These are phyloP conservation scores for Cryphonectria nitschkei DNA, from an alignment of 2,329 filamentous ascomycete genomes.

Conservation along the genomic window DNA sequence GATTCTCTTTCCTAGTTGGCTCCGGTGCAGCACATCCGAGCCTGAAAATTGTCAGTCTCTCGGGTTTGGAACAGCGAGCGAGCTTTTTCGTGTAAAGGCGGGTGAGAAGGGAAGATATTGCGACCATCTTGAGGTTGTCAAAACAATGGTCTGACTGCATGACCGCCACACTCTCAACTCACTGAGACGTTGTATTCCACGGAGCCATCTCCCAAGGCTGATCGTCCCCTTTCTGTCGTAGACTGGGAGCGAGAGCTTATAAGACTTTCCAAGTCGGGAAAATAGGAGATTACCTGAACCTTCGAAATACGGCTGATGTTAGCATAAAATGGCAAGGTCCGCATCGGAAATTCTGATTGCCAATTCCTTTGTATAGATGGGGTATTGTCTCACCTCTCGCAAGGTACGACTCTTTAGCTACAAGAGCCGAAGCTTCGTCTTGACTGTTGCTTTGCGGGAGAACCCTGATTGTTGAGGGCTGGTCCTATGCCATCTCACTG, in stretches of 20 bases:
- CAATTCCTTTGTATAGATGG: neutral
- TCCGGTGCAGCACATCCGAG: neutral
- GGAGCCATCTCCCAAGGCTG: neutral
- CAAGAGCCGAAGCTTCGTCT: neutral
- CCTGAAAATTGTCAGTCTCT: neutral
- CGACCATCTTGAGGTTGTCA: neutral
- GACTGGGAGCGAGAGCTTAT: neutral
- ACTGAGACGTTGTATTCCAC: neutral
- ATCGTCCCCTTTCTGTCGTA: neutral
- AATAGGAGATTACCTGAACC: neutral
- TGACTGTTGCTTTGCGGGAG: neutral
- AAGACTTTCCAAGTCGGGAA: neutral
- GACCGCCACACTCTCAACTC: neutral
- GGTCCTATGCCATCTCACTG: neutral
- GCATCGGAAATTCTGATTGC: neutral
- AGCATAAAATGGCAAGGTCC: neutral
- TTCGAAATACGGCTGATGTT: neutral
- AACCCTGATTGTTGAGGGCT: neutral
- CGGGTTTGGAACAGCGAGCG: neutral
- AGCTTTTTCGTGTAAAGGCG: neutral
- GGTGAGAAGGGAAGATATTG: neutral
- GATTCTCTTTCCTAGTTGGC: neutral
- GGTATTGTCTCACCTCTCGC: neutral
- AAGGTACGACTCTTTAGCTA: neutral
- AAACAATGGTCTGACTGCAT: neutral